Percentiles rank a stretch among this genome's conserved stretches.
phyloP scores from a whole-genome alignment of 768 basidiomycete species.

The Trametopsis cervina region DNA sequence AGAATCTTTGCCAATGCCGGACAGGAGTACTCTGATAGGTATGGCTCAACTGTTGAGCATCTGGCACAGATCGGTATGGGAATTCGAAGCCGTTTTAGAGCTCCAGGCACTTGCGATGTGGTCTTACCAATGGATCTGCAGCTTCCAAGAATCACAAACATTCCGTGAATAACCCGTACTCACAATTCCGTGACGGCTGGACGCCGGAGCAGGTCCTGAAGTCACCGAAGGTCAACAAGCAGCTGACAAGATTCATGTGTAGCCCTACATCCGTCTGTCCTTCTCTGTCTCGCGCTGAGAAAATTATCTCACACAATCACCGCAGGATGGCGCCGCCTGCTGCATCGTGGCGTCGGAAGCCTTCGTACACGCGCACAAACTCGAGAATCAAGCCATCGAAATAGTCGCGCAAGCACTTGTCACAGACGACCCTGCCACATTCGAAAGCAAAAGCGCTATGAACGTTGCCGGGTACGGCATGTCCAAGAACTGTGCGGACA shows the following conservation, averaged over 20 bases:
- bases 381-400: constrained; percentile 86
- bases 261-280: constrained; percentile 70
- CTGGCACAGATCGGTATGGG: constrained; percentile 70
- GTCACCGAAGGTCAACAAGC: constrained; percentile 61
- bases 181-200: constrained; percentile 80
- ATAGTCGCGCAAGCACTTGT: constrained; percentile 59
- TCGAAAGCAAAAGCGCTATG: constrained; percentile 66
- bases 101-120: not conserved
- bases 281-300: too few species aligned
- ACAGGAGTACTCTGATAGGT: constrained; percentile 72
- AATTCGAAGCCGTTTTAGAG: not conserved
- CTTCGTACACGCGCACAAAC: constrained; percentile 62
- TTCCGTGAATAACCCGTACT: constrained; percentile 77
- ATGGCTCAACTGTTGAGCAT: constrained; percentile 58
- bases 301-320: too few species aligned
- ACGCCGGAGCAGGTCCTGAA: constrained; percentile 61
- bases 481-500: constrained; percentile 61
- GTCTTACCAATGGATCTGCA: constrained; percentile 19
- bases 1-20: constrained; percentile 69
- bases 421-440: constrained; percentile 61
- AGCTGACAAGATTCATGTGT: constrained; percentile 81
- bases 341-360: constrained; percentile 74
- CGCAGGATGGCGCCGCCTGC: constrained; percentile 67
- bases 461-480: constrained; percentile 78
- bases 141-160: constrained; percentile 84